Evolutionary conservation across 371 early-diverging fungal species (phyloP).

Genomic region (Lichtheimia hyalospora): DNA sequence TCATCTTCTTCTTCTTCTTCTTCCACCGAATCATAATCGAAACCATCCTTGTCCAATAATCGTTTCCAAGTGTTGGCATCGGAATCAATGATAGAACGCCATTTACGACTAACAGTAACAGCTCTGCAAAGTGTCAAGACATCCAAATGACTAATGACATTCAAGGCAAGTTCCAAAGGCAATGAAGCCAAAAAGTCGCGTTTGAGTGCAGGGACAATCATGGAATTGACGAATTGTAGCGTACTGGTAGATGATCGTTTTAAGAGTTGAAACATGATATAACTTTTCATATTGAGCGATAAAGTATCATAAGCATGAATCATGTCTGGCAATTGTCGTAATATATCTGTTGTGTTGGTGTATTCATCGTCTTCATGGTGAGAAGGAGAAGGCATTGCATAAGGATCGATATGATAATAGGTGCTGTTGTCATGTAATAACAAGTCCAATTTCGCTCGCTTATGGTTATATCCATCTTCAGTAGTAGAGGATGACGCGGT

Average conservation of each 20-base stretch:
- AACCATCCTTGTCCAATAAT: conserved; percentile 55
- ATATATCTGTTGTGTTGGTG: not conserved
- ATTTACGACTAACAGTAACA: conserved; percentile 73
- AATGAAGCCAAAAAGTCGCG: conserved; percentile 82
- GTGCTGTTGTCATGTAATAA: conserved; percentile 1
- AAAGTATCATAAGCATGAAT: conserved; percentile 38
- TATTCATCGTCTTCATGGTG: conserved; percentile 8
- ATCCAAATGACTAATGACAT: conserved; percentile 83
- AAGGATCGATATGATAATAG: conserved; percentile 10
- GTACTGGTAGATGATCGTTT: conserved; percentile 49
- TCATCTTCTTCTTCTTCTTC: conserved; percentile 4
- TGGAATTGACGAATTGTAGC: conserved; percentile 81
- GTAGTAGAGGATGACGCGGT: not conserved
- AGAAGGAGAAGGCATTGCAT: conserved; percentile 19
- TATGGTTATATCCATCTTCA: conserved; percentile 1
- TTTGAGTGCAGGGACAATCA: conserved; percentile 80
- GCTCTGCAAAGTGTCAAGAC: conserved; percentile 76
- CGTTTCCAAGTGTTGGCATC: conserved; percentile 63
- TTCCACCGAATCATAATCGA: conserved; percentile 14
- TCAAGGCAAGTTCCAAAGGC: conserved; percentile 74
- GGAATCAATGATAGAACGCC: conserved; percentile 80
- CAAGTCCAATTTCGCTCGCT: conserved; percentile 7
- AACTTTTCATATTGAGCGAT: conserved; percentile 30
- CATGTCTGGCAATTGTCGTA: conserved; percentile 21
- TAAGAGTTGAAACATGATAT: conserved; percentile 42